phyloP scores from a whole-genome alignment of 805 yeast genomes.

The Scheffersomyces amazonensis region DNA sequence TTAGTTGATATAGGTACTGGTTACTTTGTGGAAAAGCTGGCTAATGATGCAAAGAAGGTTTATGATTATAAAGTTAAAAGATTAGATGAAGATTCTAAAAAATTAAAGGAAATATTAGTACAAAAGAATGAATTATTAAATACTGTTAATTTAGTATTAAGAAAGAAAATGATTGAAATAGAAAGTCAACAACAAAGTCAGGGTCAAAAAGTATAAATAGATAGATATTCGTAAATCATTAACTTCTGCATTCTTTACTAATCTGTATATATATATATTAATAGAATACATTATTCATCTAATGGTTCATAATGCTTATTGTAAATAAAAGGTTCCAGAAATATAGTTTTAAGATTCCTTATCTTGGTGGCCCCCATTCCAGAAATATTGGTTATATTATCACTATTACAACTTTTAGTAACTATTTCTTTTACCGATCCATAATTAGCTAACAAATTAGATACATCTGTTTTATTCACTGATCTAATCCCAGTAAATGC shows the following conservation, averaged over 20 bases:
- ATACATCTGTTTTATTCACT: slow-evolving; percentile 54
- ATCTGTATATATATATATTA: not conserved
- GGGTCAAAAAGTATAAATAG: not conserved
- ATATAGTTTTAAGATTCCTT: slow-evolving; percentile 33
- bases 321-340: slow-evolving; percentile 51
- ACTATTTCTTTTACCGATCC: slow-evolving; percentile 43
- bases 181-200: slow-evolving; percentile 27
- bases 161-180: slow-evolving; percentile 49
- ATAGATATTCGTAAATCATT: not conserved
- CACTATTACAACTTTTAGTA: slow-evolving; percentile 20
- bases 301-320: slow-evolving; percentile 30
- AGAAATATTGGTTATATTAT: slow-evolving; percentile 28
- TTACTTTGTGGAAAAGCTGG: slow-evolving; percentile 80
- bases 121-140: slow-evolving; percentile 68
- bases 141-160: slow-evolving; percentile 56
- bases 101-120: slow-evolving; percentile 69
- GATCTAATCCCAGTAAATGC: slow-evolving; percentile 44
- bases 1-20: slow-evolving; percentile 97
- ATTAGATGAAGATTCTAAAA: slow-evolving; percentile 66
- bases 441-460: slow-evolving; percentile 48
- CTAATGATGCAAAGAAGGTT: slow-evolving; percentile 64
- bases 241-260: slow-evolving; percentile 1
- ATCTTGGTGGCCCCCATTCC: slow-evolving; percentile 52
- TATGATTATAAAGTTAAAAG: slow-evolving; percentile 73
- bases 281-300: not conserved